A percentile compares a stretch with the other conserved stretches of the same genome.
Conservation (phyloP, 768 basidiomycete species). For the Kondoa subrosea region DNA sequence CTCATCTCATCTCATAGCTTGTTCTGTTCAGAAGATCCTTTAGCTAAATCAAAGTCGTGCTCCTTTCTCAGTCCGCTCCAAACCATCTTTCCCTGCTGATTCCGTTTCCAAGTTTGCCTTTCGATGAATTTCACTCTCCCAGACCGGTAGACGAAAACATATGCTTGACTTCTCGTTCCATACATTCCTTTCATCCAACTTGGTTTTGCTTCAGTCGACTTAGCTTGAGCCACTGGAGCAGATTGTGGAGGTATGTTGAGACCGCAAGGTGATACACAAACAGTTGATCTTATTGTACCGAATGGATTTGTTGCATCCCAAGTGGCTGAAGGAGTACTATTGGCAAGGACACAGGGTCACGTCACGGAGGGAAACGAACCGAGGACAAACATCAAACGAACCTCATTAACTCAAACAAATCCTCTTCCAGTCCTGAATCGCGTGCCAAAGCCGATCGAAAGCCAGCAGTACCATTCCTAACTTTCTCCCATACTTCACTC, state of each 20-base stretch:
- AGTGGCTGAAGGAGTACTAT: background rate
- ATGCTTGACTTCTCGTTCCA: background rate
- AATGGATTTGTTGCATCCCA: background rate
- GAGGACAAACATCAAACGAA: too few relatives aligned
- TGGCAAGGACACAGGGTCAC: background rate
- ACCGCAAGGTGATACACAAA: conserved; percentile 7
- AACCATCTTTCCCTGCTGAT: background rate
- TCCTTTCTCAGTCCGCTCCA: background rate
- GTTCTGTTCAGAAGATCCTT: too few relatives aligned
- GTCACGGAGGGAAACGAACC: background rate
- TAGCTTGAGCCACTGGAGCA: background rate
- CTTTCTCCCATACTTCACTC: background rate
- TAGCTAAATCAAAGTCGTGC: background rate
- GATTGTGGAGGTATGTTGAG: too few relatives aligned
- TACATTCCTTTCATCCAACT: background rate
- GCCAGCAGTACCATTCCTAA: background rate
- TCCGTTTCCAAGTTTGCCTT: background rate
- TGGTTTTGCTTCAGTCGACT: background rate
- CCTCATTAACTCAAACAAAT: background rate
- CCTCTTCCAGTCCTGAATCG: background rate
- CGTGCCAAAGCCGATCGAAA: background rate
- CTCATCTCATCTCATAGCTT: too few relatives aligned
- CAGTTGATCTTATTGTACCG: background rate
- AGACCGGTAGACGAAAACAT: background rate
- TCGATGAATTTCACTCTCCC: background rate